Percentiles rank a stretch among this genome's conserved stretches.
phyloP scores from a whole-genome alignment of 495 filamentous ascomycete genomes.

The Annulohypoxylon moriforme region DNA sequence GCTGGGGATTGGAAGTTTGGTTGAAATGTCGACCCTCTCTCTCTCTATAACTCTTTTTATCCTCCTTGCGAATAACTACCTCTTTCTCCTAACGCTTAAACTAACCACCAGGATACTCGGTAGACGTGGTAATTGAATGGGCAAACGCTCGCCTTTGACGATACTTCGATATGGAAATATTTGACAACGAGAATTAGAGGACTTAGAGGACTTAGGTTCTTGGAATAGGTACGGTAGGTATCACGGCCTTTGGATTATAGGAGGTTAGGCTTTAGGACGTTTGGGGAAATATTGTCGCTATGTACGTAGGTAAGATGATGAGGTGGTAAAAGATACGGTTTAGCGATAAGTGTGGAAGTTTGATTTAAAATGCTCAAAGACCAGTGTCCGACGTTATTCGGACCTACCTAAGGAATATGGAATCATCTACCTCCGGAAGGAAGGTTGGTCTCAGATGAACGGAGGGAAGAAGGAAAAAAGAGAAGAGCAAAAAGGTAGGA shows the following conservation, averaged over 20 bases:
- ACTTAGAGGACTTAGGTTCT: conserved; percentile 7
- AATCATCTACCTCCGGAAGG: conserved; percentile 14
- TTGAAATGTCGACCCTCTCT: background rate
- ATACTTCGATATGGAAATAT: conserved; percentile 32
- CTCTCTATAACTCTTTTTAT: background rate
- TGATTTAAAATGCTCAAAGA: background rate
- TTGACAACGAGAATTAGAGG: conserved; percentile 8
- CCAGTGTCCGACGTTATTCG: conserved; percentile 22
- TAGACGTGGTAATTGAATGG: conserved; percentile 9
- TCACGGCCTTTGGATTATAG: conserved; percentile 13
- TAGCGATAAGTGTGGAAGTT: background rate
- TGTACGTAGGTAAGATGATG: conserved; percentile 8
- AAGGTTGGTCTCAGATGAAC: conserved; percentile 6
- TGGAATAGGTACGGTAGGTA: conserved; percentile 6
- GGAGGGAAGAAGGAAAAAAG: background rate
- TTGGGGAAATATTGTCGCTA: conserved; percentile 7
- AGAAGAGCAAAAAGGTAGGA: conserved; percentile 28
- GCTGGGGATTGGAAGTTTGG: conserved; percentile 18
- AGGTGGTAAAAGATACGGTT: conserved; percentile 3
- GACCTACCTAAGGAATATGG: conserved; percentile 20
- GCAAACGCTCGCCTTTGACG: conserved; percentile 21
- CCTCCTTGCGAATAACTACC: background rate
- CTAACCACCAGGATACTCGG: conserved; percentile 1
- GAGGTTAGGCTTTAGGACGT: conserved; percentile 3
- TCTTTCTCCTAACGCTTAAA: conserved; percentile 14